Evolutionary conservation across 2,329 filamentous ascomycete genomes (phyloP), one percentile per base, ranked within the genome.

Genomic region (Fusarium sp.): DNA sequence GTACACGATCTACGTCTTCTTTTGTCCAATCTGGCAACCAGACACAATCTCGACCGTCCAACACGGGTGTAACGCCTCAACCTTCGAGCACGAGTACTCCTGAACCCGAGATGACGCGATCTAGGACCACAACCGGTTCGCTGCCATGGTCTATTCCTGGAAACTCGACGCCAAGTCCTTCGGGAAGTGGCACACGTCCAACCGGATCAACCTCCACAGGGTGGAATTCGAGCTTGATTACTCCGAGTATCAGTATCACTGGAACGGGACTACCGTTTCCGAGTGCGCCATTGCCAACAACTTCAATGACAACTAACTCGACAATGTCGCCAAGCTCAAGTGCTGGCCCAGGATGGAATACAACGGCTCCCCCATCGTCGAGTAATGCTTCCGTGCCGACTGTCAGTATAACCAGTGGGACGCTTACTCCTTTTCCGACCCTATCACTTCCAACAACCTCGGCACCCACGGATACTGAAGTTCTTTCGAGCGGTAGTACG

Each of bases 171-270:
- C 65, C 41, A 27, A 58, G 56, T 49, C 40, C 43, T 51, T 51
- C 18, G 18, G 34, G 34, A 25, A 62, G 68, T 53, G 34, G 27
- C 8, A 69, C 67, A 65, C 55, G 49, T 69, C 59, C 45, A 2
- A 69, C 68, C 6, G 58, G 27, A 3, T 53, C 65, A 13, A 54
- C 22, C 8, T 67, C 58, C 27, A 34, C 44, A 11, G 40, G 59
- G 9, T 65, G 68, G 60, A 71, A 69, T 58, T 71, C 69, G 30
- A 71, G 68, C 25, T 22, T 65, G n/a, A 47, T 58, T 38, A 22
- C 27, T 22, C 27, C 44, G 11, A 67, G 55, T 11, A 45, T 46
- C 34, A 46, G 52, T 34, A 12, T 47, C 8, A 24, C 67, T 13
- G 41, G 48, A 9, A 55, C 67, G 6, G 58, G 49, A 3, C 22